A percentile compares a stretch with the other conserved stretches of the same genome.
Conservation (phyloP, 305 asterid species). For the Rubia balearica region DNA sequence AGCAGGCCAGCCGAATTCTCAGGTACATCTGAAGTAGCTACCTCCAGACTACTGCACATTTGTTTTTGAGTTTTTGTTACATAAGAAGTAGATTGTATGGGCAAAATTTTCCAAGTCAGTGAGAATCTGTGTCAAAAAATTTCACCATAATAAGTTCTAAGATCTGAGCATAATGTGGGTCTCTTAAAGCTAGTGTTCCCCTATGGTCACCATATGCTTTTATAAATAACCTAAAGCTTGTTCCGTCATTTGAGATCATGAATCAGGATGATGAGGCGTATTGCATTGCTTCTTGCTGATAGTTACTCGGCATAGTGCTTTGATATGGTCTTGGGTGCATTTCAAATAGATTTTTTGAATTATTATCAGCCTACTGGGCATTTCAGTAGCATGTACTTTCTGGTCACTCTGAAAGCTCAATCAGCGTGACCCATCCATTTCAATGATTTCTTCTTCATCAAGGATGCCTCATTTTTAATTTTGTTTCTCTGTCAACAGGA, state of each 20-base stretch:
- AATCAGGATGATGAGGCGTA: no score
- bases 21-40: conserved; percentile 37
- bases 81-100: background rate
- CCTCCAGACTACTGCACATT: background rate
- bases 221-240: no score
- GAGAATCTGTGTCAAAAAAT: background rate
- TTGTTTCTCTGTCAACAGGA: conserved; percentile 29
- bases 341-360: background rate
- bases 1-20: conserved; percentile 21
- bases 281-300: background rate
- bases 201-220: background rate
- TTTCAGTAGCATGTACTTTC: background rate
- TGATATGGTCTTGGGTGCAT: no score
- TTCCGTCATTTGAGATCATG: conserved; percentile 3
- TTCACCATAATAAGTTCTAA: background rate
- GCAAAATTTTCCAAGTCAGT: background rate
- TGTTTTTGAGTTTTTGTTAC: background rate
- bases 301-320: background rate
- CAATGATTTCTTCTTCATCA: background rate
- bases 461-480: background rate
- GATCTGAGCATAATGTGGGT: background rate
- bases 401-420: background rate
- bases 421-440: background rate
- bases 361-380: background rate
- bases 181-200: background rate